Evolutionary conservation across 2,329 filamentous ascomycete genomes (phyloP), one percentile per base, ranked within the genome.

Genomic region (Penicillium expansum): DNA sequence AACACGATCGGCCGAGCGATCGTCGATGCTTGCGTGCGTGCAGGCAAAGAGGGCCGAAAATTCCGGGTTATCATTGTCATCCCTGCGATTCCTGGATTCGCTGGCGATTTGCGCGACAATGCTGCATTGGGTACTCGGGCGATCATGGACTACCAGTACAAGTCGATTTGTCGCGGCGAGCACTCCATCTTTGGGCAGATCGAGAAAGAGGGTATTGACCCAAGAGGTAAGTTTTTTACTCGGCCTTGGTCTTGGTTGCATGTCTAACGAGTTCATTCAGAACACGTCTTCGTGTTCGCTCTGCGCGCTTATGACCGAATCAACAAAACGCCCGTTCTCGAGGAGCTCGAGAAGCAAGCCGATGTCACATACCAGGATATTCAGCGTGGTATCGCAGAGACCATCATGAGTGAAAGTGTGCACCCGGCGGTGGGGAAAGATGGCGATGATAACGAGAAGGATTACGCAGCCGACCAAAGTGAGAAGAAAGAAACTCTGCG

Each of bases 111-210:
- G 30, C 82, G 92, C 55, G 86, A 92, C 13, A 86, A 90, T 65
- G 91, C 89, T 20, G 93, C 93, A 0, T 85, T 85, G 1, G 93
- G 93, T 10, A 97, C 93, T 0, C 79, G 91, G 48, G 93, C 92
- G 11, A 99, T 97, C 68, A 97, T 99, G 91, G 92, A 97, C 71
- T 97, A 96, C 69, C 94, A 97, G 71, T 99, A 94, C 80, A 96
- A 95, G 76, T 96, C 91, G 0, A 96, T 99, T 63, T 91, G 89
- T 69, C 88, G 94, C 43, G 94, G 94, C 6, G 88, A 95, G 62
- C 82, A 97, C 70, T 96, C 91, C 5, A 97, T 99, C 51, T 94
- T 89, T 66, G 91, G 85, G 38, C 87, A 89, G 69, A 86, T 97
- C 57, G 80, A 81, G 56, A 84, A 83, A 7, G 80, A 89, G 60